These are phyloP conservation scores for Narthecium ossifragum DNA, from an alignment of 106 monocot species.

Conservation along the genomic window DNA sequence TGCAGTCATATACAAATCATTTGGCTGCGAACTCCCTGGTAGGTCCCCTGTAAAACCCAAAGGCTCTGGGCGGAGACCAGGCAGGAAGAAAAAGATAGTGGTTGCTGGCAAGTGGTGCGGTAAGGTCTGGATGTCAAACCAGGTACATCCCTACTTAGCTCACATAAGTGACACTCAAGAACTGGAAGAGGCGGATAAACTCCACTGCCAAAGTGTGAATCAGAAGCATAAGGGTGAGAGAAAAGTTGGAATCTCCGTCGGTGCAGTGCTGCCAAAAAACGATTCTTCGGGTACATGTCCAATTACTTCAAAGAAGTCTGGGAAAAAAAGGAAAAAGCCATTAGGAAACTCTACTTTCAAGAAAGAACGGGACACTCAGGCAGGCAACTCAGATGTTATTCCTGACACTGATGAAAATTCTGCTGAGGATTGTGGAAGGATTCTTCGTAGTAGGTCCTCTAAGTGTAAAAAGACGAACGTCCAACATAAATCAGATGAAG, in stretches of 20 bases:
- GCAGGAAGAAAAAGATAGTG: conserved; percentile 55
- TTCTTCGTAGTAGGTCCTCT: conserved; percentile 28
- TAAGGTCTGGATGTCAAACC: conserved; percentile 79
- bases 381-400: neutral
- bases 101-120: conserved; percentile 85
- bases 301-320: conserved; percentile 9
- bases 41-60: conserved; percentile 24
- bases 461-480: conserved; percentile 2
- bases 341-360: conserved; percentile 19
- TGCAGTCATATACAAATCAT: conserved; percentile 62
- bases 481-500: conserved; percentile 9
- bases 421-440: conserved; percentile 18
- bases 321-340: conserved; percentile 36
- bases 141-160: conserved; percentile 71
- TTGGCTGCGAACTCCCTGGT: conserved; percentile 33
- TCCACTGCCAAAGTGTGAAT: conserved; percentile 4
- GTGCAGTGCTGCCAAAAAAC: neutral
- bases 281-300: neutral
- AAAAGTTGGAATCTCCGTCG: conserved; percentile 1
- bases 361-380: conserved; percentile 13
- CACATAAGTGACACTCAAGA: conserved; percentile 16
- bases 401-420: conserved; percentile 19
- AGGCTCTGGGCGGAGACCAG: conserved; percentile 20
- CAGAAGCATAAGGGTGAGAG: conserved; percentile 7
- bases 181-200: conserved; percentile 13